phyloP scores from a whole-genome alignment of 192 early-diverging fungal species.

The Gonapodya prolifera region DNA sequence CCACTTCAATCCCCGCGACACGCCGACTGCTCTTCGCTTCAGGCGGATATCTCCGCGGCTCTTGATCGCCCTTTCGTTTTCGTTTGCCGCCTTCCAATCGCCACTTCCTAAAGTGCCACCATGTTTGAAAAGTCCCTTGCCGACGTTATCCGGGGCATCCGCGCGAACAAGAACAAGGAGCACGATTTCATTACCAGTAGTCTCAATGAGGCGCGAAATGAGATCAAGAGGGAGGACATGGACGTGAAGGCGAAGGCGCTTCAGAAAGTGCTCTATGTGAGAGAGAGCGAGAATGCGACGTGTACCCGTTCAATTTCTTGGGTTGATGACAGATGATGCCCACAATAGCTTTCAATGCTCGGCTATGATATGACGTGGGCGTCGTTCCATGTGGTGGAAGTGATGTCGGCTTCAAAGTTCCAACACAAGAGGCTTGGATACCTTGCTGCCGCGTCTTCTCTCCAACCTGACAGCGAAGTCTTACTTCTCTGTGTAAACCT shows the following conservation, averaged over 20 bases:
- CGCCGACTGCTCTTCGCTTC: too few species aligned
- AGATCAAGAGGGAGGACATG: conserved; percentile 72
- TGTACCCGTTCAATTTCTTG: not conserved
- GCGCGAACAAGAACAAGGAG: conserved; percentile 79
- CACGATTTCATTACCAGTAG: conserved; percentile 72
- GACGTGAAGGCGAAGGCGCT: conserved; percentile 78
- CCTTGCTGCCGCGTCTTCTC: conserved; percentile 76
- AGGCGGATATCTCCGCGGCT: too few species aligned
- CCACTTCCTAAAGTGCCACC: not conserved
- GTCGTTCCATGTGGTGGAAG: conserved; percentile 88
- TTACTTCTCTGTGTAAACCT: conserved; percentile 93
- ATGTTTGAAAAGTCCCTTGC: conserved; percentile 72
- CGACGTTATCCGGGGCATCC: conserved; percentile 90
- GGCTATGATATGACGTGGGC: conserved; percentile 98
- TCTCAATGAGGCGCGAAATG: conserved; percentile 80
- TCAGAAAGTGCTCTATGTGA: conserved; percentile 72
- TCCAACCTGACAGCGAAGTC: conserved; percentile 87
- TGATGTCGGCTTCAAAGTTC: conserved; percentile 84
- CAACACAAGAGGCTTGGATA: conserved; percentile 84
- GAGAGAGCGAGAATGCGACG: conserved; percentile 7
- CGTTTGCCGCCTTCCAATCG: too few species aligned
- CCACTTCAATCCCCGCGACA: too few species aligned
- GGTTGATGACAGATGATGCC: not conserved
- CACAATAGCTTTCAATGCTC: conserved; percentile 76
- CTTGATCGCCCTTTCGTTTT: too few species aligned